Conservation (phyloP, 306 rosid species). For the Prunus campanulata region DNA sequence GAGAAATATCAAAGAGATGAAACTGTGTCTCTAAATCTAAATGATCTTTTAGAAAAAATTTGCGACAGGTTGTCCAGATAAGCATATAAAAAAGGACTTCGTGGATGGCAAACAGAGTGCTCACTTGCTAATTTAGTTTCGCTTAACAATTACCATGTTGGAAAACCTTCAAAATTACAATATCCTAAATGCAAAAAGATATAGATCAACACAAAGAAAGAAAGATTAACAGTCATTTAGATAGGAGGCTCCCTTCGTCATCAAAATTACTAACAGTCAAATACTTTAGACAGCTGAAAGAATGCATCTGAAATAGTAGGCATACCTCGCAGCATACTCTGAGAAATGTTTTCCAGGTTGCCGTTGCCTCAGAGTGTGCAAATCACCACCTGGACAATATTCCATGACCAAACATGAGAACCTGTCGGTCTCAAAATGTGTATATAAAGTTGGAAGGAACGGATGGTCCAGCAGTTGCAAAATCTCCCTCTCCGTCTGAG, state of each 20-base stretch:
- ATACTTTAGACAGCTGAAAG: background rate
- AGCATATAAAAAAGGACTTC: background rate
- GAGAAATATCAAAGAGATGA: background rate
- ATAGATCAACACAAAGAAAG: background rate
- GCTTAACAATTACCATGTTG: background rate
- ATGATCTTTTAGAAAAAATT: background rate
- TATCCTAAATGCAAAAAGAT: background rate
- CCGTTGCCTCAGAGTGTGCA: conserved; percentile 96
- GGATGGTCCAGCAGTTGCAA: conserved; percentile 98
- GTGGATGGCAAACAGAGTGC: background rate
- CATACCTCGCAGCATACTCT: conserved; percentile 98
- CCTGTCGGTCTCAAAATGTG: conserved; percentile 96
- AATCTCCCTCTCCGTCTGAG: conserved; percentile 97
- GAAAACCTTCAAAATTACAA: background rate
- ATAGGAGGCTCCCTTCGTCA: background rate
- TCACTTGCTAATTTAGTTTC: background rate
- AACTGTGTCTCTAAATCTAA: background rate
- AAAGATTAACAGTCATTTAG: background rate
- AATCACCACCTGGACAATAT: conserved; percentile 98
- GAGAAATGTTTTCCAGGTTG: conserved; percentile 99
- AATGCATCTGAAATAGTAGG: conserved; percentile 12
- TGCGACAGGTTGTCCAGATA: background rate
- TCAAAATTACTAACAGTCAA: background rate
- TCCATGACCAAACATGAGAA: conserved; percentile 98
- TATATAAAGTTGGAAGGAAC: conserved; percentile 91